Base-by-base conservation (phyloP, 192 early-diverging fungal species). In the Glomus cerebriforme region DNA sequence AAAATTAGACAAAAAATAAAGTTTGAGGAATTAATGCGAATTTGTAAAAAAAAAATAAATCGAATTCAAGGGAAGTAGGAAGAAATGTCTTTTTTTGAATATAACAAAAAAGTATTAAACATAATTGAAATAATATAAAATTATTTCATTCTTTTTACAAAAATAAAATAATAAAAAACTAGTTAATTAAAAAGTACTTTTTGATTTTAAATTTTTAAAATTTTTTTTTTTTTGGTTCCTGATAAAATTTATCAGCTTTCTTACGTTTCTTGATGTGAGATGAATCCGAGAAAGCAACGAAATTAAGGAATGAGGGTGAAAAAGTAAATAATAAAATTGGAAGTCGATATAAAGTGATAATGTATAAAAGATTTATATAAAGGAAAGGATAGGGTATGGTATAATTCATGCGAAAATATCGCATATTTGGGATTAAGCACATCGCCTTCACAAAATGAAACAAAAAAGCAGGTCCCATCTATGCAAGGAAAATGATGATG, bases 281-380 rank as follows among this genome's bases (percentile, higher is more conserved):
- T 43, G 12, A 39, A 39, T 39, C 37, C 19, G 49, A 47, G 45
- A 54, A 54, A 54, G 49, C 49, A 54, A 22, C 49, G 49, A 22
- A 54, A 54, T 54, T 54, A 54, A 54, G 49, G 49, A 54, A 54
- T 22, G 9, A 43, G 10, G 39, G 49, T 54, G 19, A 54, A 54
- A 54, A 13, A 54, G 10, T 43, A 43, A 43, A 22, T 54, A 54
- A 6, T 54, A 54, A 54, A 54, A 6, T 7, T 22, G 17, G 39
- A 54, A 54, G 49, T 49, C 49, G 49, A 6, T 7, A 96, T 96
- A 87, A 94, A 95, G 19, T 15, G 17, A 54, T 54, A 54, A 54
- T 22, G 15, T 22, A 54, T 22, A 22, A 49, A 49, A 49, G 47
- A 19, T 54, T 54, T 54, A 54, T 54, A 7, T 54, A 54, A 49